Conservation (phyloP, 345 rosid species). For the Eucalyptus shirleyi region DNA sequence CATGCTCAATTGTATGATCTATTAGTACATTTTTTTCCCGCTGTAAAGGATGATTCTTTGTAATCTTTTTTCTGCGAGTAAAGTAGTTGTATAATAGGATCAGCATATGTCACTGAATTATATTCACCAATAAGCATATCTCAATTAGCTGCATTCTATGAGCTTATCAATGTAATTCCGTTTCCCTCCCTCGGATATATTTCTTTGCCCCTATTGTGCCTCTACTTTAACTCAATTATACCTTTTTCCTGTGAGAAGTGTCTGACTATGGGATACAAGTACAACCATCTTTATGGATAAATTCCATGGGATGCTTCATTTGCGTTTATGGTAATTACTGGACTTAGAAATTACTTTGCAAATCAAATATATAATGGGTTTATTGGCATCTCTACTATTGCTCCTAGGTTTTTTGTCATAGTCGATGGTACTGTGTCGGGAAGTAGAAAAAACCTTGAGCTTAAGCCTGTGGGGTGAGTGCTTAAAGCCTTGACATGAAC, state of each 20-base stretch:
- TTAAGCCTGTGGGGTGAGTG: background rate
- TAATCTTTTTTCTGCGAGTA: background rate
- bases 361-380: background rate
- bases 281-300: background rate
- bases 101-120: background rate
- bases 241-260: background rate
- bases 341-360: background rate
- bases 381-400: background rate
- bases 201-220: background rate
- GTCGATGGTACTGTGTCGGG: background rate
- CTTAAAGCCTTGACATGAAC: background rate
- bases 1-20: background rate
- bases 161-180: background rate
- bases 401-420: background rate
- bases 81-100: background rate
- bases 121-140: background rate
- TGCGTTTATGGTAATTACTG: too few relatives aligned
- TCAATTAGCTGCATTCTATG: background rate
- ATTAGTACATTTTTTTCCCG: background rate
- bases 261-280: background rate
- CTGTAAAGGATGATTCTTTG: background rate
- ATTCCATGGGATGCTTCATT: too few relatives aligned
- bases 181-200: background rate
- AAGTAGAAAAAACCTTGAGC: background rate
- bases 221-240: background rate